These are phyloP conservation scores for Starmerella etchellsii DNA, from an alignment of 805 yeast genomes.

Conservation along the genomic window DNA sequence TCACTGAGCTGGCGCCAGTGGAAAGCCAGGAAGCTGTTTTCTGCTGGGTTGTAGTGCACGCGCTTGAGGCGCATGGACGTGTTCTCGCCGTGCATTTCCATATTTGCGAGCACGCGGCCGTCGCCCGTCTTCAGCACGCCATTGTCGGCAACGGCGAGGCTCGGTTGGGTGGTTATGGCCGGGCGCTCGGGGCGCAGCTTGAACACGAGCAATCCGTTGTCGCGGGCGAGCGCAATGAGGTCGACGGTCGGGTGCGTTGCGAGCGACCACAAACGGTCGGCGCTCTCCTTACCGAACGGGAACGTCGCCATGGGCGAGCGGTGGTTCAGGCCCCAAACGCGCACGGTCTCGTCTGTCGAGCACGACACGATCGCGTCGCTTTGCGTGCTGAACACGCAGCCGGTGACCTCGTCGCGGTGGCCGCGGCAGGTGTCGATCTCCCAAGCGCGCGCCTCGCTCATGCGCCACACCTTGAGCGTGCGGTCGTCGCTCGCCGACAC, in stretches of 20 bases:
- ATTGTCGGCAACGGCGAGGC: conserved; percentile 55
- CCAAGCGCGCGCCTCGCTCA: conserved; percentile 97
- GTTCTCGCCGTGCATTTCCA: background rate
- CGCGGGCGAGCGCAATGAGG: conserved; percentile 92
- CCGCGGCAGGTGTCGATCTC: conserved; percentile 98
- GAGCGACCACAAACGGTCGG: conserved; percentile 60
- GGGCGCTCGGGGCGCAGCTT: conserved; percentile 96
- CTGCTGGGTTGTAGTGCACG: conserved; percentile 66
- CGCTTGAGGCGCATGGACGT: conserved; percentile 38
- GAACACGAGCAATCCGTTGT: conserved; percentile 95
- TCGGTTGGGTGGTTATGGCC: conserved; percentile 52
- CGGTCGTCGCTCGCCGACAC: conserved; percentile 96
- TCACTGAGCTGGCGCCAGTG: conserved; percentile 26
- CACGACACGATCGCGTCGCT: conserved; percentile 87
- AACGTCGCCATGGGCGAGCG: conserved; percentile 89
- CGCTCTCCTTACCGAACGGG: conserved; percentile 59
- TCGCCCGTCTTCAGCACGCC: conserved; percentile 42
- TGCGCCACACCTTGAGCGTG: conserved; percentile 89
- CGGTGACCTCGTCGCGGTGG: conserved; percentile 83
- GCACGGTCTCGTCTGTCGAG: conserved; percentile 88
- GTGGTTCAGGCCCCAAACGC: conserved; percentile 93
- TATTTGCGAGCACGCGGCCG: conserved; percentile 63
- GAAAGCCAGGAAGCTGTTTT: conserved; percentile 65
- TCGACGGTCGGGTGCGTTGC: conserved; percentile 83
- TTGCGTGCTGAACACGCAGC: conserved; percentile 84